These are phyloP conservation scores for Dactylellina cionopaga DNA, from an alignment of 2,329 filamentous ascomycete genomes.

Conservation along the genomic window DNA sequence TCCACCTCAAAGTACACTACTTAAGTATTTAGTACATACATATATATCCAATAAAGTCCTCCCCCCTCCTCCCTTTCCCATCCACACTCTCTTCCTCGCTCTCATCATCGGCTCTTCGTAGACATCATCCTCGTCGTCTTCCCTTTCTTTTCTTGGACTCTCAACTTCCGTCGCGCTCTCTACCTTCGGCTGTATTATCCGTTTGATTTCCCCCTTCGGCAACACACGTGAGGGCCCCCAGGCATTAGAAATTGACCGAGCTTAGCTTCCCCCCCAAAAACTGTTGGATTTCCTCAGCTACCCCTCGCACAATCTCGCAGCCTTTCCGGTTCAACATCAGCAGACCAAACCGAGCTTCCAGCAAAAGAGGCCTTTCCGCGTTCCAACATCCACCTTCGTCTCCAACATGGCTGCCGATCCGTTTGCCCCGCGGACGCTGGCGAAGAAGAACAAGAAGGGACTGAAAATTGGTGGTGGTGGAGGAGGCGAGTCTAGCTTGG, in stretches of 20 bases:
- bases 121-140: conserved; percentile 15
- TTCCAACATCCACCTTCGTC: not conserved
- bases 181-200: conserved; percentile 35
- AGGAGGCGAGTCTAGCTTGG: conserved; percentile 63
- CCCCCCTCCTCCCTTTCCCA: not conserved
- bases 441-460: conserved; percentile 98
- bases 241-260: conserved; percentile 45
- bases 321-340: conserved; percentile 6
- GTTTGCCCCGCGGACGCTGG: conserved; percentile 72
- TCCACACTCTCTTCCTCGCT: not conserved
- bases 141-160: conserved; percentile 39
- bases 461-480: conserved; percentile 82
- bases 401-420: conserved; percentile 49
- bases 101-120: not conserved
- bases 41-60: too few species aligned
- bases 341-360: not conserved
- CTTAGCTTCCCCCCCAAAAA: conserved; percentile 49
- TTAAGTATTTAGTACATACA: too few species aligned
- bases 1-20: too few species aligned
- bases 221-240: conserved; percentile 49
- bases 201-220: conserved; percentile 34
- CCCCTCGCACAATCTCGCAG: conserved; percentile 37
- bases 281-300: conserved; percentile 51
- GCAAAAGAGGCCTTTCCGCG: conserved; percentile 4
- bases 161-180: conserved; percentile 12